A percentile compares a stretch with the other conserved stretches of the same genome.
Conservation (phyloP, 176 grass and related monocot species). For the Elymus sibiricus region DNA sequence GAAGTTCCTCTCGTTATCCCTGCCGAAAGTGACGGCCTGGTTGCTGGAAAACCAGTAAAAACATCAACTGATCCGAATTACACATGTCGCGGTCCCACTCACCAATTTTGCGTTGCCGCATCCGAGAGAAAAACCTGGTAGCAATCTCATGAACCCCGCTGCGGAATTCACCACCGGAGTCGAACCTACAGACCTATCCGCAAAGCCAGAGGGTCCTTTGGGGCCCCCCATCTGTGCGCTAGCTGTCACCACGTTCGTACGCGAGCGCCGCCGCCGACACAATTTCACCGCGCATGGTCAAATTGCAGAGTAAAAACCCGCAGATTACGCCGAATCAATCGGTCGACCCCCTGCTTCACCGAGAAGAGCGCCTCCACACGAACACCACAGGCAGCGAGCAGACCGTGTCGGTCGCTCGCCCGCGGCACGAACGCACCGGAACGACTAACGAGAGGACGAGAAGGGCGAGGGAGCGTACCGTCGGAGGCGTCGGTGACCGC, state of each 20-base stretch:
- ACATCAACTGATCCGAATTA: constrained; percentile 14
- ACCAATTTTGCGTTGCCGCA: no score
- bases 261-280: constrained; percentile 15
- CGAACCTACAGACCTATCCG: neutral
- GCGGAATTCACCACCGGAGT: neutral
- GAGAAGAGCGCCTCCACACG: no score
- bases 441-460: accelerated
- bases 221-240: no score
- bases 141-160: neutral
- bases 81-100: neutral
- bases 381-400: no score
- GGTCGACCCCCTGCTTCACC: neutral
- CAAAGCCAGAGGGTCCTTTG: neutral
- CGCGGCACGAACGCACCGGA: neutral
- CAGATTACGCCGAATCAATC: neutral
- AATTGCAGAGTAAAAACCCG: neutral
- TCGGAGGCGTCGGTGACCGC: constrained; percentile 39
- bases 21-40: constrained; percentile 7
- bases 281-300: neutral
- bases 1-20: constrained; percentile 38
- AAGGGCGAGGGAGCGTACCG: neutral
- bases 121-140: neutral
- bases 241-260: neutral
- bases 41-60: neutral
- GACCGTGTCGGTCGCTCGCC: no score